Conservation (phyloP, 768 basidiomycete genomes). For the Baorangia bicolor region DNA sequence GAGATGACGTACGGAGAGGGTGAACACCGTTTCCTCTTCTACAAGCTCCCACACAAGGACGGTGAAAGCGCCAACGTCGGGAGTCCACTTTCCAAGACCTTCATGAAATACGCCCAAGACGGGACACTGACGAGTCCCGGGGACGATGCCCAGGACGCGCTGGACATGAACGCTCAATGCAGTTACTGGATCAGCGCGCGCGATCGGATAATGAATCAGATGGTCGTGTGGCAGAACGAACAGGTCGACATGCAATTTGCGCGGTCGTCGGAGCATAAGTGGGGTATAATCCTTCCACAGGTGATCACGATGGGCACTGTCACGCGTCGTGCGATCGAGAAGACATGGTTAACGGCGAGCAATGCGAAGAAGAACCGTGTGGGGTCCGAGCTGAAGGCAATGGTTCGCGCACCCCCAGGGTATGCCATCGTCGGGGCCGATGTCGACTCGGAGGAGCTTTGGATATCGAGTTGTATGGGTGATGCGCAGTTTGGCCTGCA, state of each 20-base stretch:
- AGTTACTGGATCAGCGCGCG: conserved; percentile 97
- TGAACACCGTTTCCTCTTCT: conserved; percentile 56
- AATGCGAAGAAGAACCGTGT: conserved; percentile 98
- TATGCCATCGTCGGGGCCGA: conserved; percentile 97
- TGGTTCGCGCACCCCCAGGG: conserved; percentile 92
- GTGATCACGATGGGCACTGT: conserved; percentile 99
- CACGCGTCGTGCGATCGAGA: conserved; percentile 95
- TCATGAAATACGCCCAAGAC: conserved; percentile 85
- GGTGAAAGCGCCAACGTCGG: conserved; percentile 96
- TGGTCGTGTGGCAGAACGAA: conserved; percentile 80
- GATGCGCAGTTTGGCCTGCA: conserved; percentile 97
- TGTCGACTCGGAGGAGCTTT: conserved; percentile 97
- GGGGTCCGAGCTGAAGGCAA: conserved; percentile 97
- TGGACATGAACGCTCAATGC: conserved; percentile 92
- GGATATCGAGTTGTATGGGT: conserved; percentile 99
- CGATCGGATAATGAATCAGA: conserved; percentile 89
- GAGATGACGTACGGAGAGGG: conserved; percentile 44
- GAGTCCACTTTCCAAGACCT: conserved; percentile 83
- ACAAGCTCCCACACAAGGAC: conserved; percentile 95
- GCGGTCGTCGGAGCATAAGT: conserved; percentile 43
- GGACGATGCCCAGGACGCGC: conserved; percentile 75
- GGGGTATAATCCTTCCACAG: conserved; percentile 93
- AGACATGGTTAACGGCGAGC: conserved; percentile 97
- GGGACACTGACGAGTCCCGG: conserved; percentile 83
- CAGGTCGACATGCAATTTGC: conserved; percentile 52